Evolutionary conservation across 1,284 basidiomycete genomes (phyloP), one percentile per base, ranked within the genome.

Genomic region (Ustilago hordei): DNA sequence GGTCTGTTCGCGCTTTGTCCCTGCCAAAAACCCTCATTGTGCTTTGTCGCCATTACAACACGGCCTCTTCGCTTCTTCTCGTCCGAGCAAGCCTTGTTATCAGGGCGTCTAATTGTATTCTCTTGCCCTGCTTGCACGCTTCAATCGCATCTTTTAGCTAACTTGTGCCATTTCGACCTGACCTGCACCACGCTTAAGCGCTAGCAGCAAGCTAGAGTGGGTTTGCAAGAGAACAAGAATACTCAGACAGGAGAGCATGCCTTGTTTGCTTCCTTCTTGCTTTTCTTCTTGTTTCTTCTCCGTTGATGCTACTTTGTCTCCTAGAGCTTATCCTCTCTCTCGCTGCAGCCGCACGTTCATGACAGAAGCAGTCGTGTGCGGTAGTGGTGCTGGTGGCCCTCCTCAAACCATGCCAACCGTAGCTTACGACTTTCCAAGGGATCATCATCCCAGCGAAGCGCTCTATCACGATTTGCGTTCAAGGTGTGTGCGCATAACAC

Each of bases 401-500:
- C 43, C 23, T 17, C n/a, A 45, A 19, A 45, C 43, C 43, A 19
- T 45, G n/a, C n/a, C 43, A 45, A 45, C 43, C 43, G 43, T 45
- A 5, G 43, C 43, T 28, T 45, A 45, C 43, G 19, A n/a, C 43
- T 23, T 45, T 45, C 43, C 19, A 45, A 45, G 6, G 19, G 43
- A 5, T 19, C n/a, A 19, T 45, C 19, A 45, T 45, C 19, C 43
- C 23, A 28, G 43, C n/a, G 43, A 19, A 50, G 32, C 31, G 32
- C 48, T 32, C 23, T 50, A 50, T 50, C 48, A 50, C 48, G 15
- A 50, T 50, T 50, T 50, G 48, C 48, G 28, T 50, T 45, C 43
- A 19, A 45, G 43, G 43, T 45, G 43, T n/a, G 43, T 45, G 19
- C 17, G 34, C 15, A 36, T n/a, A 45, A 19, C 43, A 36, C 52